Evolutionary conservation across 2,329 filamentous ascomycete genomes (phyloP).

Genomic region (Westerdykella aurantiaca): DNA sequence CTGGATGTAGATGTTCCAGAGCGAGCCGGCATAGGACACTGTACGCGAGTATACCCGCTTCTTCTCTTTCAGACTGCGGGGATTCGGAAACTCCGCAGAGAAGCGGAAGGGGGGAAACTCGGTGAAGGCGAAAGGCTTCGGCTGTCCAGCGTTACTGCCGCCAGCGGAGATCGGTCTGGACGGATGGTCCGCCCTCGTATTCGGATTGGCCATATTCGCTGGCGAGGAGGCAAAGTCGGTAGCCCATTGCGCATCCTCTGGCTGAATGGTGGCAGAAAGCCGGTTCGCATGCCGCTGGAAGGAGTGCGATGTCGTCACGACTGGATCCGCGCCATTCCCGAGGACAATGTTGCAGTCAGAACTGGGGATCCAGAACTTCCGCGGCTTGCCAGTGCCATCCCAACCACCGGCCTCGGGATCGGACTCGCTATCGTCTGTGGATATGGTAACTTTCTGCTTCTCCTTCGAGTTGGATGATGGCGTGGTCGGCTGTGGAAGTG

Average conservation of each 20-base stretch:
- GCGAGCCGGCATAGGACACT: conserved; percentile 53
- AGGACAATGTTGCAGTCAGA: conserved; percentile 53
- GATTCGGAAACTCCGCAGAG: conserved; percentile 53
- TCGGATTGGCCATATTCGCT: conserved; percentile 34
- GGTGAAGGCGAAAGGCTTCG: conserved; percentile 44
- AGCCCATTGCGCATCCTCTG: conserved; percentile 52
- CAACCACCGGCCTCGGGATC: conserved; percentile 47
- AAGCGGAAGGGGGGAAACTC: conserved; percentile 56
- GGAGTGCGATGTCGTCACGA: conserved; percentile 44
- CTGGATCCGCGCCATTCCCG: conserved; percentile 49
- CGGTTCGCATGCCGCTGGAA: conserved; percentile 44
- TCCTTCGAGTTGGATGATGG: conserved; percentile 35
- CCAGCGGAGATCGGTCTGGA: conserved; percentile 31
- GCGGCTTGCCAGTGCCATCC: conserved; percentile 50
- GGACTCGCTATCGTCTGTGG: conserved; percentile 16
- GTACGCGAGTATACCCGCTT: conserved; percentile 55
- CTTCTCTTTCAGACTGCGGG: conserved; percentile 52
- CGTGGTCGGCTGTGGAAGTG: conserved; percentile 34
- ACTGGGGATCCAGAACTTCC: conserved; percentile 54
- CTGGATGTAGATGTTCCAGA: conserved; percentile 60
- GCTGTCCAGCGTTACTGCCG: conserved; percentile 31
- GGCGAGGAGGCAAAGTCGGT: conserved; percentile 50
- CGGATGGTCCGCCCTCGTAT: conserved; percentile 24
- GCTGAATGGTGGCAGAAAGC: conserved; percentile 48
- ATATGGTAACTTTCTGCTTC: conserved; percentile 36